Base-by-base conservation (phyloP, 2,329 filamentous ascomycete genomes). In the Sclerotinia spermophila region DNA sequence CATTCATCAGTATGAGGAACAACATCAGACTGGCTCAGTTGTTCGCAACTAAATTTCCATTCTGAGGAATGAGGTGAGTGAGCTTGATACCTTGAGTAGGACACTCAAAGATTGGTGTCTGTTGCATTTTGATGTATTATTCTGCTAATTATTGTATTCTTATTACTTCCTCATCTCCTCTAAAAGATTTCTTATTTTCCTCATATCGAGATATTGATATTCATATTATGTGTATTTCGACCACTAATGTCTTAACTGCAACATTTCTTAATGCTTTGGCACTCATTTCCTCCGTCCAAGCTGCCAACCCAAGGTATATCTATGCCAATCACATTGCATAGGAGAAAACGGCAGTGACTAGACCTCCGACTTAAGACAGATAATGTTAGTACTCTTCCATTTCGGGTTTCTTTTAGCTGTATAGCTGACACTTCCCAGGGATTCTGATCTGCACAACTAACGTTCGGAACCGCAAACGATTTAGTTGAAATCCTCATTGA, bases 401-500 rank as follows among this genome's bases (percentile, higher is more conserved):
- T 15, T 13, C n/a, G 10, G 11, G 24, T 27, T 51, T 19, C 10
- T 44, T 60, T 27, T 27, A 1, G 3, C 30, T 10, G 27, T 33
- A 15, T 21, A 45, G 38, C 24, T 38, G 4, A 21, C 13, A 19
- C 7, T 24, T 24, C 15, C 15, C 1, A 70, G 42, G 67, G 65
- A 19, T 74, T 73, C 65, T 74, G 69, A 72, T 72, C 66, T 30
- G 67, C 67, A 6, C 67, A 73, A 38, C 68, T 74, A 13, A 62
- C 40, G 6, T 27, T 73, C n/a, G 71, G 74, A 21, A 64, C 24
- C n/a, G 35, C 59, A 24, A 30, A 33, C 15, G 21, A 61, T n/a
- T 56, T 71, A 30, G 59, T 61, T 11, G n/a, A 72, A 35, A 27
- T 72, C 13, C 56, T 74, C 17, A 69, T 74, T 19, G 72, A 71